Evolutionary conservation across 169 alveolate genomes (phyloP).

Genomic region (Cryptosporidium muris): DNA sequence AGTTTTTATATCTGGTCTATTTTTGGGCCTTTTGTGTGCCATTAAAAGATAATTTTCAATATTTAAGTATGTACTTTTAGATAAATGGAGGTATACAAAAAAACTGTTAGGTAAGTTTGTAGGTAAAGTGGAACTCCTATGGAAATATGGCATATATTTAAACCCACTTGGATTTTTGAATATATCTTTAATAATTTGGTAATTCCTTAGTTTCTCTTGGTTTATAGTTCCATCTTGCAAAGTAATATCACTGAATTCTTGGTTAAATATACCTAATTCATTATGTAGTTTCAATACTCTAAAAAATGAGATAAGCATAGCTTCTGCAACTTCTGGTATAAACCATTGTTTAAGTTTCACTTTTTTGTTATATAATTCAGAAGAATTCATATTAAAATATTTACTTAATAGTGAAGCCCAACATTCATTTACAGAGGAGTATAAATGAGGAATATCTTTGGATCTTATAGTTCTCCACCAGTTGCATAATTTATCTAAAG

Average conservation of each 20-base stretch:
- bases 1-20: slow-evolving; percentile 20
- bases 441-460: slow-evolving; percentile 12
- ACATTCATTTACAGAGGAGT: slow-evolving; percentile 1
- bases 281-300: slow-evolving; percentile 3
- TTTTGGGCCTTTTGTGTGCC: slow-evolving; percentile 38
- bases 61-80: slow-evolving; percentile 1
- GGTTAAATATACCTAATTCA: background rate
- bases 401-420: slow-evolving; percentile 48
- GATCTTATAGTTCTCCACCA: slow-evolving; percentile 38
- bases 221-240: slow-evolving; percentile 14
- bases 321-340: slow-evolving; percentile 64
- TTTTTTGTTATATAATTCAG: background rate
- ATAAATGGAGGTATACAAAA: slow-evolving; percentile 50
- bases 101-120: slow-evolving; percentile 23
- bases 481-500: slow-evolving; percentile 24
- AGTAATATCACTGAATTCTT: background rate
- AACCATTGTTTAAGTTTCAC: slow-evolving; percentile 24
- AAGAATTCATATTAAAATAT: background rate
- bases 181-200: slow-evolving; percentile 8
- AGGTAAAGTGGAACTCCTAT: slow-evolving; percentile 14
- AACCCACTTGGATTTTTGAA: slow-evolving; percentile 7
- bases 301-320: slow-evolving; percentile 33
- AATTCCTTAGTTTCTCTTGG: slow-evolving; percentile 9
- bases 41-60: slow-evolving; percentile 1
- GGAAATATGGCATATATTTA: slow-evolving; percentile 19